These are phyloP conservation scores for Exophiala sp. DNA, from an alignment of 2,329 filamentous ascomycete genomes.

Conservation along the genomic window DNA sequence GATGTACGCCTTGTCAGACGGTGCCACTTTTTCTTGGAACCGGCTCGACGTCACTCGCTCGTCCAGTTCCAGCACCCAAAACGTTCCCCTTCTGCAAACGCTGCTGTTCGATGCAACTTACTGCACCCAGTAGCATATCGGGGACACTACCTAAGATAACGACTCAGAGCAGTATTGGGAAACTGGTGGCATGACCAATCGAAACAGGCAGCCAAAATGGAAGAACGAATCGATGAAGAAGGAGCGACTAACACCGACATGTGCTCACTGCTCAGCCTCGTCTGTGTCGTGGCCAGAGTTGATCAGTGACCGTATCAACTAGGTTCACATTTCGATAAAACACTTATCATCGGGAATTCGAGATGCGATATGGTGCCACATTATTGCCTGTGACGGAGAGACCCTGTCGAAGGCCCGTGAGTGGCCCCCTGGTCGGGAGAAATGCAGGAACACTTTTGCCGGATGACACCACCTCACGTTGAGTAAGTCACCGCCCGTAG, in stretches of 20 bases:
- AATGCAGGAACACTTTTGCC: slow-evolving; percentile 10
- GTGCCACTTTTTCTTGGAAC: no score
- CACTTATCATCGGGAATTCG: background rate
- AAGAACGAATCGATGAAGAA: background rate
- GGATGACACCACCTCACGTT: slow-evolving; percentile 9
- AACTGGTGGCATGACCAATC: slow-evolving; percentile 3
- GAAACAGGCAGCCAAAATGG: background rate
- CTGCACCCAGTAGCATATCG: background rate
- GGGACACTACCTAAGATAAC: background rate
- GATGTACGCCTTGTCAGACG: no score
- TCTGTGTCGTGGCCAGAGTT: background rate
- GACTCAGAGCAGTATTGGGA: background rate
- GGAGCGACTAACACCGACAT: background rate
- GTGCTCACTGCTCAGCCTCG: background rate
- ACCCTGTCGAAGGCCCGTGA: background rate
- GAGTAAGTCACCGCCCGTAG: slow-evolving; percentile 2
- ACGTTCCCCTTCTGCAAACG: background rate
- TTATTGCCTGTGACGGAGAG: background rate
- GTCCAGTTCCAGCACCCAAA: background rate
- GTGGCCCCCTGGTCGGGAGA: background rate
- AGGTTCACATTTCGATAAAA: background rate
- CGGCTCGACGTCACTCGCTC: background rate
- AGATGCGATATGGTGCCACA: background rate
- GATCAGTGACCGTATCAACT: background rate
- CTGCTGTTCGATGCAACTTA: background rate